Evolutionary conservation across 768 basidiomycete genomes (phyloP).

Genomic region (Hygrophorus pudorinus): DNA sequence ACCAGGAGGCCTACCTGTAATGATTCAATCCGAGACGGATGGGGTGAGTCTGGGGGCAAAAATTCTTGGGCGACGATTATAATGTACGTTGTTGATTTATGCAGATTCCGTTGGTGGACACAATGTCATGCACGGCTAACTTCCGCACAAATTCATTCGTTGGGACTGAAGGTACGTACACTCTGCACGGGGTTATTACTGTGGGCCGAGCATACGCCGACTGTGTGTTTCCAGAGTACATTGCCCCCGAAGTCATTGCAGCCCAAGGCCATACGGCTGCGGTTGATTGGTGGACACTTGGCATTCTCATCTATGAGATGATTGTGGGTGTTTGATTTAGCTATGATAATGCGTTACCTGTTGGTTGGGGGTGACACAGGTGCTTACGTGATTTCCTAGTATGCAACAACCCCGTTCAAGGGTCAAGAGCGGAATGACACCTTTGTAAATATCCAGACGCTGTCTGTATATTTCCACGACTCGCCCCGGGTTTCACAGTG

Average conservation of each 20-base stretch:
- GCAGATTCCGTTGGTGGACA: slow-evolving; percentile 90
- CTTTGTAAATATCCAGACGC: slow-evolving; percentile 87
- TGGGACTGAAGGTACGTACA: slow-evolving; percentile 77
- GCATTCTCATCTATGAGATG: slow-evolving; percentile 98
- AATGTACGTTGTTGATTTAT: slow-evolving; percentile 4
- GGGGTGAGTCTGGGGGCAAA: slow-evolving; percentile 50
- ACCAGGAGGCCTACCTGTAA: slow-evolving; percentile 76
- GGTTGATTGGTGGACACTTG: slow-evolving; percentile 99
- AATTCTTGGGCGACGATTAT: not conserved
- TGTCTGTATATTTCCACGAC: slow-evolving; percentile 83
- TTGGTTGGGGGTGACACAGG: too few species aligned
- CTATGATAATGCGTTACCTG: too few species aligned
- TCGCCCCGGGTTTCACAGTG: slow-evolving; percentile 67
- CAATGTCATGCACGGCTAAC: slow-evolving; percentile 93
- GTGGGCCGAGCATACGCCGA: slow-evolving; percentile 13
- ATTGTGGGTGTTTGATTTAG: slow-evolving; percentile 59
- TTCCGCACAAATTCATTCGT: slow-evolving; percentile 99
- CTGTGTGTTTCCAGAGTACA: slow-evolving; percentile 67
- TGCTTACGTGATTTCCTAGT: slow-evolving; percentile 37
- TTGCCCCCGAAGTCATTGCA: slow-evolving; percentile 97
- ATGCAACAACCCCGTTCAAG: slow-evolving; percentile 98
- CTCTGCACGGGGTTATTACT: too few species aligned
- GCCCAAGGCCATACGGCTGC: slow-evolving; percentile 95
- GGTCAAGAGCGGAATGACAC: slow-evolving; percentile 90
- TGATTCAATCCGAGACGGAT: slow-evolving; percentile 80